phyloP scores from a whole-genome alignment of 331 rosid species.

The Cydonia oblonga region DNA sequence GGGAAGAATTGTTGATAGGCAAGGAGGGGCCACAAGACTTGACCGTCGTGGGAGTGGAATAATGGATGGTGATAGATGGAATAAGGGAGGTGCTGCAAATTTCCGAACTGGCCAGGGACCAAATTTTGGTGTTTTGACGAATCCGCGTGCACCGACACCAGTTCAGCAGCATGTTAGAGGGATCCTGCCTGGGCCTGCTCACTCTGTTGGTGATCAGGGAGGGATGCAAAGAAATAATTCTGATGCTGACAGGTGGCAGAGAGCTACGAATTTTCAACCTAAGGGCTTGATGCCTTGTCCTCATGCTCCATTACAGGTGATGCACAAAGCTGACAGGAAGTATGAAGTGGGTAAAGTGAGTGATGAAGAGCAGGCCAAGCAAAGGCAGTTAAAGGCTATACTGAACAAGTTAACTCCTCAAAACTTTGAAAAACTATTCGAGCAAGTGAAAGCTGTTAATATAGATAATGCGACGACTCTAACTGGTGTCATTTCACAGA shows the following conservation, averaged over 20 bases:
- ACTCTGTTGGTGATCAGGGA: slow-evolving; percentile 55
- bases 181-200: slow-evolving; percentile 64
- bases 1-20: slow-evolving; percentile 34
- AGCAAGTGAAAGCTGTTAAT: slow-evolving; percentile 83
- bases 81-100: slow-evolving; percentile 42
- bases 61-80: slow-evolving; percentile 70
- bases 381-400: slow-evolving; percentile 80
- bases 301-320: slow-evolving; percentile 54
- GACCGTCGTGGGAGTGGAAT: slow-evolving; percentile 59
- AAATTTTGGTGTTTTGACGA: slow-evolving; percentile 59
- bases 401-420: slow-evolving; percentile 88
- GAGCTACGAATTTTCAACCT: slow-evolving; percentile 49
- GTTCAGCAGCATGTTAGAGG: slow-evolving; percentile 51
- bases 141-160: slow-evolving; percentile 47
- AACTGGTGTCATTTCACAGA: slow-evolving; percentile 79
- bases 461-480: slow-evolving; percentile 68
- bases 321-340: slow-evolving; percentile 85
- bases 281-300: slow-evolving; percentile 77
- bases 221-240: slow-evolving; percentile 48
- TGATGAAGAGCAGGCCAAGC: slow-evolving; percentile 69
- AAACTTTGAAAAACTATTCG: slow-evolving; percentile 84
- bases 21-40: slow-evolving; percentile 37
- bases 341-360: slow-evolving; percentile 73
- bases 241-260: slow-evolving; percentile 90
- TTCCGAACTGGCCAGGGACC: slow-evolving; percentile 57